Evolutionary conservation across 148 eudicot genomes (phyloP).

Genomic region (Nepenthes mirabilis): DNA sequence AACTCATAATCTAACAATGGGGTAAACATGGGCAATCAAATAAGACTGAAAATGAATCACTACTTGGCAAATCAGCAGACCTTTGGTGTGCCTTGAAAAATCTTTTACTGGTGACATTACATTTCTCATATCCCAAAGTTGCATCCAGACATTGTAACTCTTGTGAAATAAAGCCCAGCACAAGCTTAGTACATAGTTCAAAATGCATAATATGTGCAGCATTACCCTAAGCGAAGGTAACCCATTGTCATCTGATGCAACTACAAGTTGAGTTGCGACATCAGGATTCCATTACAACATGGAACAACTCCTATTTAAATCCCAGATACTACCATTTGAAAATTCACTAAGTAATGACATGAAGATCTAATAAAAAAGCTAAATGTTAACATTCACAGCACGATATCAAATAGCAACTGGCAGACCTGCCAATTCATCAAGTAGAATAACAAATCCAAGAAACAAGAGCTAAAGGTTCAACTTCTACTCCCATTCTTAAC

Average conservation of each 20-base stretch:
- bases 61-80: constrained; percentile 15
- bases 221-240: constrained; percentile 57
- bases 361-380: neutral
- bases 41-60: neutral
- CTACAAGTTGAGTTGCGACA: constrained; percentile 54
- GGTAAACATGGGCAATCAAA: neutral
- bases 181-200: neutral
- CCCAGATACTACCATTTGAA: constrained; percentile 42
- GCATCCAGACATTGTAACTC: constrained; percentile 13
- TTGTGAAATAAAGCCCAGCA: neutral
- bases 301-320: constrained; percentile 47
- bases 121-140: constrained; percentile 99
- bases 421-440: no score
- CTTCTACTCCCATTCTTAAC: no score
- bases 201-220: neutral
- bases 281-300: constrained; percentile 81
- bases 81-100: constrained; percentile 87
- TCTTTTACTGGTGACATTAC: constrained; percentile 74
- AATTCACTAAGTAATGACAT: constrained; percentile 4
- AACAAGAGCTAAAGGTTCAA: no score
- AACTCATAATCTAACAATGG: neutral
- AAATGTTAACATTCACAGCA: neutral
- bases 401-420: no score
- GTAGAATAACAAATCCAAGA: no score
- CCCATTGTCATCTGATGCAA: constrained; percentile 71